Evolutionary conservation across 1,284 basidiomycete species (phyloP), one percentile per base, ranked within the genome.

Genomic region (Ganoderma leucocontextum): DNA sequence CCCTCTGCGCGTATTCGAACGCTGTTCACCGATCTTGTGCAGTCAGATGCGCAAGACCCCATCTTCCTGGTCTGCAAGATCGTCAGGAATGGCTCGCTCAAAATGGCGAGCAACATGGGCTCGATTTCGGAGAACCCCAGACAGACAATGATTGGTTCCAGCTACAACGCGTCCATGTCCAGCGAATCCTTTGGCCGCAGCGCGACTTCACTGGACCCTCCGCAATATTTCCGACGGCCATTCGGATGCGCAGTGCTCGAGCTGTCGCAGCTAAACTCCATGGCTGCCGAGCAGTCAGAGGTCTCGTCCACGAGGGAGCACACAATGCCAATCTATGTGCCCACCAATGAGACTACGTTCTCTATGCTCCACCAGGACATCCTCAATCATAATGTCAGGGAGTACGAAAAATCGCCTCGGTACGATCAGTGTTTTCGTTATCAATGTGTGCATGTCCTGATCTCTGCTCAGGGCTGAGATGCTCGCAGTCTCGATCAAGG

Each of bases 301-400:
- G 82, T 88, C 1, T 87, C 89, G 7, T 81, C 87, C 1, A 86
- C 88, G 19, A 85, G 86, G 64, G 96, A 98, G 76, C 86, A 95
- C 74, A 87, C 88, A 3, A 96, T 99, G 92, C 94, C 94, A 0
- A 98, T 99, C 69, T 97, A 90, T 74, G 86, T 92, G 0, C 94
- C 97, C 0, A 86, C 86, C 9, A 94, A 94, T 75, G 97, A 99
- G 78, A 87, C 89, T 1, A 87, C 91, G 22, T 98, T 98, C 78
- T 95, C 95, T 8, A 97, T 94, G 82, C 85, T 99, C 53, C 97
- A 99, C 80, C 95, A 98, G 80, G 96, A 96, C 78, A 95, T 99
- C 78, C 94, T 99, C 71, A 90, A 89, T 22, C 88, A 88, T 68
- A 92, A 95, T 67, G 84, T 82, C 17, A 92, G 91, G 76, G 94